Evolutionary conservation across 176 grass and related monocot species (phyloP).

Genomic region (Panicum miliaceum): DNA sequence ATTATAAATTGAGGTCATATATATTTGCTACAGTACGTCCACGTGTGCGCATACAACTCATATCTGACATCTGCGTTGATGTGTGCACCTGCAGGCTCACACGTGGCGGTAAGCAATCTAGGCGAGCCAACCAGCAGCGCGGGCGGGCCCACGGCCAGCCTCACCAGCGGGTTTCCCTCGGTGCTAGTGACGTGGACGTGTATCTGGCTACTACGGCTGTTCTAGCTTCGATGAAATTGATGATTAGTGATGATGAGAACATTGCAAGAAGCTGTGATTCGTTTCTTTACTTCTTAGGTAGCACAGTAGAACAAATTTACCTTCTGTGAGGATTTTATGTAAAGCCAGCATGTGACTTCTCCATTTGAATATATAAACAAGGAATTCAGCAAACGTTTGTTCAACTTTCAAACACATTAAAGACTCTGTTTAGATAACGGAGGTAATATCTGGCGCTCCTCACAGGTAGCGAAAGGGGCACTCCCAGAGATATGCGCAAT

Average conservation of each 20-base stretch:
- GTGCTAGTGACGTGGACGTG: slow-evolving; percentile 4
- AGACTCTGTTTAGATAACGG: too few relatives aligned
- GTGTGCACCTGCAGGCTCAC: slow-evolving; percentile 51
- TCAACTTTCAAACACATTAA: neutral
- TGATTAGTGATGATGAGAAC: neutral
- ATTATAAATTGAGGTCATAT: neutral
- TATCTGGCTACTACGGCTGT: slow-evolving; percentile 23
- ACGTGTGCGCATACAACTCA: neutral
- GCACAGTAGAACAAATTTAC: neutral
- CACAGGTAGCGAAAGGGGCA: too few relatives aligned
- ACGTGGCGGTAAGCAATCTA: slow-evolving; percentile 40
- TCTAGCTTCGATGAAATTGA: slow-evolving; percentile 21
- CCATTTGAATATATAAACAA: neutral
- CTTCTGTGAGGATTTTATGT: neutral
- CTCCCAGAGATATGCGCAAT: too few relatives aligned
- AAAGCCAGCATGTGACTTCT: neutral
- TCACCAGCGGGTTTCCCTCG: slow-evolving; percentile 14
- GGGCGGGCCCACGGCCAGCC: slow-evolving; percentile 22
- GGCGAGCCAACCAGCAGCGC: slow-evolving; percentile 33
- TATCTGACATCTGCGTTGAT: neutral
- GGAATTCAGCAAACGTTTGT: neutral
- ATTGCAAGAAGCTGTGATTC: neutral
- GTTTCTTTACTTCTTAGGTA: neutral
- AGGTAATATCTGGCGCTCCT: too few relatives aligned
- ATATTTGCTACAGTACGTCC: neutral